Evolutionary conservation across 805 yeast species (phyloP), one percentile per base, ranked within the genome.

Genomic region (Barnettozyma botsteinii): DNA sequence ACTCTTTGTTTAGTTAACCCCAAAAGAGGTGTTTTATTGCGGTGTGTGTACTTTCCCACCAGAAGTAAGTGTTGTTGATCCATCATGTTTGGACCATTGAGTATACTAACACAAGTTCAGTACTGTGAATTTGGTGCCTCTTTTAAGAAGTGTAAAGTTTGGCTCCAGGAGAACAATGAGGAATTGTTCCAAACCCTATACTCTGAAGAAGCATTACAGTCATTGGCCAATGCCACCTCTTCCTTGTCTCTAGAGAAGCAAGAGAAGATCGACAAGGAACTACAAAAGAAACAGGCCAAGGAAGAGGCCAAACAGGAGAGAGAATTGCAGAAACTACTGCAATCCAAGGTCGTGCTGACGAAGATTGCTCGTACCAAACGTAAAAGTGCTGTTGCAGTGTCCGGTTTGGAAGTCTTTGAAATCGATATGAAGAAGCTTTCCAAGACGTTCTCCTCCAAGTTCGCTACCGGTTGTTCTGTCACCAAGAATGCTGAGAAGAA

Each of bases 381-480:
- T 54, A 89, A 89, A 61, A 86, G 82, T 56, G 84, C 88, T 41
- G 81, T 88, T 38, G 84, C 95, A 18, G 81, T 89, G 37, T 73
- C 84, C 15, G 96, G 96, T 13, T 70, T 89, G 47, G 97, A 91
- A 58, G 85, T 88, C 28, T 82, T 87, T 58, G 91, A 81, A 45
- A 75, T 87, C 45, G 96, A 89, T 58, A 74, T 85, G 77, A 89
- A 89, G 68, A 89, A 88, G 58, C 70, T 87, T 49, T 85, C 96
- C 33, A 91, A 91, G 70, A 80, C 88, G 1, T 89, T 91, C 63
- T 93, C 97, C 0, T 81, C 93, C 26, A 87, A 85, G 61, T 89
- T 91, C 58, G 98, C 98, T 12, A 89, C 97, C 8, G 98, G 98
- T 37, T 91, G 96, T 22, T 79, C 93, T 18, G 95, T 89, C 12